phyloP scores from a whole-genome alignment of 169 alveolate genomes.

The Eimeria maxima region DNA sequence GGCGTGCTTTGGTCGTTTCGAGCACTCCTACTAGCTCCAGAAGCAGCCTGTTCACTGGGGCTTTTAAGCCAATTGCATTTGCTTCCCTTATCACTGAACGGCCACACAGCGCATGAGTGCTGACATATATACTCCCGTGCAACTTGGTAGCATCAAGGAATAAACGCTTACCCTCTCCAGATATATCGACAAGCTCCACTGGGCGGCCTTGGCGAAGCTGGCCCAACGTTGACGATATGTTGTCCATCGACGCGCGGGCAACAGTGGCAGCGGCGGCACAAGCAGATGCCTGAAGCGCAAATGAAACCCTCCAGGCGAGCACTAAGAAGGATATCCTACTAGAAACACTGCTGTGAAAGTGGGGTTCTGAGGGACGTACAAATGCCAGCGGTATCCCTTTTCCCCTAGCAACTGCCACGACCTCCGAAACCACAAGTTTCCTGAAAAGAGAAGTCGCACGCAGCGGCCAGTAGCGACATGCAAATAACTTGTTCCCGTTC shows the following conservation, averaged over 20 bases:
- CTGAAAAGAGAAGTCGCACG: conserved; percentile 28
- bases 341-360: neutral
- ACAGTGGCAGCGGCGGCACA: conserved; percentile 54
- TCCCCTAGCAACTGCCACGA: conserved; percentile 80
- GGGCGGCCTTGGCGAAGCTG: conserved; percentile 73
- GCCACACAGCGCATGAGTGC: too few relatives aligned
- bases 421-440: conserved; percentile 79
- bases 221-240: conserved; percentile 52
- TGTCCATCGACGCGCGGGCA: conserved; percentile 69
- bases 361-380: conserved; percentile 56
- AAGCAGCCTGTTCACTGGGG: conserved; percentile 65
- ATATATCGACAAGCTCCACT: conserved; percentile 64
- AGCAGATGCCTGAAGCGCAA: conserved; percentile 42
- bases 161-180: conserved; percentile 57
- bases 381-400: conserved; percentile 80
- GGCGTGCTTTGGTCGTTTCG: conserved; percentile 58
- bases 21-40: conserved; percentile 70
- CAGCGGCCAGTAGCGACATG: neutral
- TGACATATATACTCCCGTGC: too few relatives aligned
- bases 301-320: neutral
- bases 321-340: neutral
- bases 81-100: conserved; percentile 69
- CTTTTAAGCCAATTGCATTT: conserved; percentile 61
- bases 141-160: neutral
- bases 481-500: neutral